Conservation (phyloP, 257 asterid species). For the Sherardia arvensis region DNA sequence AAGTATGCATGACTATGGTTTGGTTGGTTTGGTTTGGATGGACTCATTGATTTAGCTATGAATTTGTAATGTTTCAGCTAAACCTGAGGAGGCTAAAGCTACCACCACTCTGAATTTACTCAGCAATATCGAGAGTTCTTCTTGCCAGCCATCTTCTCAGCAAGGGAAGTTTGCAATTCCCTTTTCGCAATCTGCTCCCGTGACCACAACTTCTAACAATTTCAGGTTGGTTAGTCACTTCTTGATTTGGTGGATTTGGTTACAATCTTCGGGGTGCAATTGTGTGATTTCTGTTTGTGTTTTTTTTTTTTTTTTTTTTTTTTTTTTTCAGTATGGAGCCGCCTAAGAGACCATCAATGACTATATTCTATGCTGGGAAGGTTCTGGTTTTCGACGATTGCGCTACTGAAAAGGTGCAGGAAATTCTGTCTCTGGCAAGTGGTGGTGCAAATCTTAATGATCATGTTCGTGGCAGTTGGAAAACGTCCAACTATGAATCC, state of each 20-base stretch:
- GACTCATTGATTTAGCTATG: not conserved
- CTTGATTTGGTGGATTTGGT: not conserved
- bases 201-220: conserved; percentile 11
- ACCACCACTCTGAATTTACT: conserved; percentile 23
- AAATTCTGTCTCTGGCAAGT: conserved; percentile 42
- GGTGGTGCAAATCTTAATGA: conserved; percentile 25
- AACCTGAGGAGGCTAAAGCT: conserved; percentile 20
- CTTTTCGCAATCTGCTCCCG: not conserved
- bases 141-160: conserved; percentile 14
- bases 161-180: conserved; percentile 9
- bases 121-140: conserved; percentile 21
- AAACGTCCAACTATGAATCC: conserved; percentile 1
- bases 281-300: not conserved
- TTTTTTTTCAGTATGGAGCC: conserved; percentile 36
- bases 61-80: conserved; percentile 27
- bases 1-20: not conserved
- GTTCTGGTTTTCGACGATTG: conserved; percentile 55
- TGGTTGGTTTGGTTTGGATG: not conserved
- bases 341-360: conserved; percentile 41
- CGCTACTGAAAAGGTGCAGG: conserved; percentile 43
- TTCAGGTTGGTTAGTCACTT: conserved; percentile 28
- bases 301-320: too few relatives aligned
- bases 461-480: conserved; percentile 19
- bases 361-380: conserved; percentile 58
- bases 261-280: not conserved